These are phyloP conservation scores for Breviolum minutum DNA, from an alignment of 73 alveolate species.

Conservation along the genomic window DNA sequence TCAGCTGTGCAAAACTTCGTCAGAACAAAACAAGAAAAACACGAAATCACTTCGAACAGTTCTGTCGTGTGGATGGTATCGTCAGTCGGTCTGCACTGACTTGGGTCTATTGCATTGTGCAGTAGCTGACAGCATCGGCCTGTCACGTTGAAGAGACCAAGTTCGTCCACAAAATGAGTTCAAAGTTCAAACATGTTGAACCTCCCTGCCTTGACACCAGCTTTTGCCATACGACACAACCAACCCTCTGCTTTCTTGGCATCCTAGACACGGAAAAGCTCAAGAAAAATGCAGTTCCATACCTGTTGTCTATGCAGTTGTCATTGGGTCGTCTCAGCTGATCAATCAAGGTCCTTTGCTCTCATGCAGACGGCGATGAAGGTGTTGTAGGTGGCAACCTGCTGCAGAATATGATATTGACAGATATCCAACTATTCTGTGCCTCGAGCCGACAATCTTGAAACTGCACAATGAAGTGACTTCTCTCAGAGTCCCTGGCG, in stretches of 20 bases:
- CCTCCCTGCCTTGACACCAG: conserved; percentile 46
- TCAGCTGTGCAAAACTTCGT: not conserved
- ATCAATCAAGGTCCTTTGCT: conserved; percentile 35
- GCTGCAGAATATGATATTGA: not conserved
- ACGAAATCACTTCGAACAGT: not conserved
- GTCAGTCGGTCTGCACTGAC: not conserved
- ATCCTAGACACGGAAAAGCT: not conserved
- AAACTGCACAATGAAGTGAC: too few relatives aligned
- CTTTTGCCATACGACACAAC: conserved; percentile 66
- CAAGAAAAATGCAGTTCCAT: not conserved
- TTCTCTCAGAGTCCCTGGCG: not conserved
- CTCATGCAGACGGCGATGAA: conserved; percentile 89
- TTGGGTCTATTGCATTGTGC: conserved; percentile 25
- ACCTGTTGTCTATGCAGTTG: not conserved
- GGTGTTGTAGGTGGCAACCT: conserved; percentile 67
- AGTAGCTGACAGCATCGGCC: conserved; percentile 87
- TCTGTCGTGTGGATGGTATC: too few relatives aligned
- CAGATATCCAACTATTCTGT: not conserved
- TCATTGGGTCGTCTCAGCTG: not conserved
- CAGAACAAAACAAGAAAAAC: not conserved
- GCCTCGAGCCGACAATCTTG: not conserved
- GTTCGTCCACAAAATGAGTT: not conserved
- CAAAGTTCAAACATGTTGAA: not conserved
- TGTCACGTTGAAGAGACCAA: not conserved
- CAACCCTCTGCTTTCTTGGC: conserved; percentile 62